These are phyloP conservation scores for Backusella psychrophila DNA, from an alignment of 192 early-diverging fungal genomes.

Conservation along the genomic window DNA sequence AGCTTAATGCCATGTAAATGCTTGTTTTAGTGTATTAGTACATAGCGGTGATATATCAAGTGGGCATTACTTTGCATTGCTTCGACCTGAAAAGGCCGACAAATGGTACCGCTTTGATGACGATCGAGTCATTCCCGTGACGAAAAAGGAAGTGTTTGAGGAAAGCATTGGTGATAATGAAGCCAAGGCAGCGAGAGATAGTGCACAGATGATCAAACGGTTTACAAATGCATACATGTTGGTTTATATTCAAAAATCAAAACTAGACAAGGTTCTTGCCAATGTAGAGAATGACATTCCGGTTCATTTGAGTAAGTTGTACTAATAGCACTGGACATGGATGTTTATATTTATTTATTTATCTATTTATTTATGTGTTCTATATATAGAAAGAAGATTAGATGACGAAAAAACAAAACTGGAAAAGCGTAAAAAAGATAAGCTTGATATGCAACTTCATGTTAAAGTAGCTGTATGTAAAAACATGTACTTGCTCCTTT, in stretches of 20 bases:
- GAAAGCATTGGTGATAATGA: conserved; percentile 91
- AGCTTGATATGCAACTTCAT: conserved; percentile 69
- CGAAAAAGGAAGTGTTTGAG: conserved; percentile 83
- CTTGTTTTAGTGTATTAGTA: conserved; percentile 75
- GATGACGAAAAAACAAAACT: conserved; percentile 63
- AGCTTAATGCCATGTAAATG: background rate
- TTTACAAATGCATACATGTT: conserved; percentile 99
- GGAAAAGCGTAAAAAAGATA: conserved; percentile 66
- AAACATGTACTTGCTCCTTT: background rate
- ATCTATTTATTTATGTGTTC: background rate
- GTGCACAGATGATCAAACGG: conserved; percentile 62
- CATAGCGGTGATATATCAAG: conserved; percentile 93
- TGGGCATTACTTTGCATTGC: conserved; percentile 93
- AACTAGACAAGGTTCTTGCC: conserved; percentile 68
- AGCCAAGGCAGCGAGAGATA: background rate
- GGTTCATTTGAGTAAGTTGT: conserved; percentile 62
- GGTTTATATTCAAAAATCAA: conserved; percentile 87
- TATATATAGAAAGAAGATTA: conserved; percentile 37
- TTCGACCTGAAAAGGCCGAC: conserved; percentile 78
- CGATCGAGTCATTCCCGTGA: conserved; percentile 86
- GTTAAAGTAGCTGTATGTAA: conserved; percentile 54
- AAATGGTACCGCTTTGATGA: conserved; percentile 97
- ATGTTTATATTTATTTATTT: background rate
- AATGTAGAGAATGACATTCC: conserved; percentile 67
- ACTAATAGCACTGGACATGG: background rate